Percentiles rank a stretch among this genome's conserved stretches.
Conservation (phyloP, 129 eudicot species). For the Scalesia atractyloides region DNA sequence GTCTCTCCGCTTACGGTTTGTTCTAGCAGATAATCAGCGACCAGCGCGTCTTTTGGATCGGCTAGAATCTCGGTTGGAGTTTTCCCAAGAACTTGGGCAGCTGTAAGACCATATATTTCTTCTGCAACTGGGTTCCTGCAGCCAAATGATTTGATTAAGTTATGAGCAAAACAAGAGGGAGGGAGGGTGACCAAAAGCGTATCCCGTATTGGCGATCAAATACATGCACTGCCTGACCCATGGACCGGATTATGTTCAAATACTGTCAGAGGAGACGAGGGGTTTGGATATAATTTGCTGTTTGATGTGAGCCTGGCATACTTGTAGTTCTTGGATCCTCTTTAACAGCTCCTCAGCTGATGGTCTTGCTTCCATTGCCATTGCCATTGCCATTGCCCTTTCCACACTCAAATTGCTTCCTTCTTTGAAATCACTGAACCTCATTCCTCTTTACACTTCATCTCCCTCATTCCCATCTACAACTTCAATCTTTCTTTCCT, state of each 20-base stretch:
- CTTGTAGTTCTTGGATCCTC: conserved; percentile 68
- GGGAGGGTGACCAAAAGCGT: conserved; percentile 61
- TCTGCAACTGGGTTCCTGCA: conserved; percentile 78
- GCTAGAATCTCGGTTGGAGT: conserved; percentile 44
- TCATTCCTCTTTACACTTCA: too few species aligned
- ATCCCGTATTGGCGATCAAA: conserved; percentile 43
- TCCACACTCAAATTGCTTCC: too few species aligned
- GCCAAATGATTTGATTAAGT: too few species aligned
- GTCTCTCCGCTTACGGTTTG: too few species aligned
- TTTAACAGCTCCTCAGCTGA: conserved; percentile 64
- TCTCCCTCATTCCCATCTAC: too few species aligned
- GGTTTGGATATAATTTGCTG: conserved; percentile 57
- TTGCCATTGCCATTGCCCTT: too few species aligned
- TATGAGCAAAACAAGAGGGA: too few species aligned
- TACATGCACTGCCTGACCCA: conserved; percentile 82
- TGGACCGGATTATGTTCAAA: conserved; percentile 68
- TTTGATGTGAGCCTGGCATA: conserved; percentile 54
- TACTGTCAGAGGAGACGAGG: too few species aligned
- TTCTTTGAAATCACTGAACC: too few species aligned
- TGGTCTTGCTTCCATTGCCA: conserved; percentile 10
- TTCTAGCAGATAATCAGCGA: not conserved
- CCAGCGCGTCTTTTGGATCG: conserved; percentile 24
- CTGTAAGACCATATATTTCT: conserved; percentile 58
- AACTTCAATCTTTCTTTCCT: too few species aligned
- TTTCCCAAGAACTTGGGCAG: conserved; percentile 60